Conservation (phyloP, 2,329 filamentous ascomycete genomes). For the Alternaria consortialis region DNA sequence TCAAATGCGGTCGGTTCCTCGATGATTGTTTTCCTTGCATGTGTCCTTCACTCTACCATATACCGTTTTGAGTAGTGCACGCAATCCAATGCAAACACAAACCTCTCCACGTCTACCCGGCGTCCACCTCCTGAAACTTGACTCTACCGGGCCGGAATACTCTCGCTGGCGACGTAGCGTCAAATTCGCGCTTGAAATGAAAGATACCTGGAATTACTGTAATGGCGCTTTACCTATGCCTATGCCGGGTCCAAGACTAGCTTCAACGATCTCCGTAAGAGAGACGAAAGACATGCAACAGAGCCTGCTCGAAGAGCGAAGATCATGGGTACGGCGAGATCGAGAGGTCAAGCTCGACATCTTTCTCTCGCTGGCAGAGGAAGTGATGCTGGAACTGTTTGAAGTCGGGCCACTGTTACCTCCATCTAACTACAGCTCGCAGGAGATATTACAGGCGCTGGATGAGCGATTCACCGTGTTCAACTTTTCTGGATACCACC, state of each 20-base stretch:
- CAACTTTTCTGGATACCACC: conserved; percentile 49
- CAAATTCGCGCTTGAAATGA: conserved; percentile 42
- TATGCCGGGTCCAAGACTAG: conserved; percentile 42
- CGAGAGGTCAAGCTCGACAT: conserved; percentile 50
- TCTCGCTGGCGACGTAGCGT: conserved; percentile 45
- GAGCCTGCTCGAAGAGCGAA: conserved; percentile 45
- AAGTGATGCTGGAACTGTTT: conserved; percentile 50
- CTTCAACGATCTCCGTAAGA: conserved; percentile 25
- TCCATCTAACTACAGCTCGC: conserved; percentile 41
- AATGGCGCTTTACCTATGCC: conserved; percentile 45
- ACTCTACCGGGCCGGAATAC: conserved; percentile 44
- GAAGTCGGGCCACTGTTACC: conserved; percentile 47
- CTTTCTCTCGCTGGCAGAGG: conserved; percentile 48
- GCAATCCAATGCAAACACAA: conserved; percentile 22
- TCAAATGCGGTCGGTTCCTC: conserved; percentile 5
- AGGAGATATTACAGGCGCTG: conserved; percentile 45
- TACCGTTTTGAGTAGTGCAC: not conserved
- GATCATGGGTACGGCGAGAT: conserved; percentile 47
- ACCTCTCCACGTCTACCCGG: conserved; percentile 44
- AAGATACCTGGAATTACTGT: conserved; percentile 47
- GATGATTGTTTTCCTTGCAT: not conserved
- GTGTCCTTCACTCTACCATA: not conserved
- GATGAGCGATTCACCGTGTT: conserved; percentile 40
- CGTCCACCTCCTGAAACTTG: conserved; percentile 34
- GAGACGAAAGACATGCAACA: conserved; percentile 37